Base-by-base conservation (phyloP, 495 filamentous ascomycete genomes). In the Xanthoparmelia taractica region DNA sequence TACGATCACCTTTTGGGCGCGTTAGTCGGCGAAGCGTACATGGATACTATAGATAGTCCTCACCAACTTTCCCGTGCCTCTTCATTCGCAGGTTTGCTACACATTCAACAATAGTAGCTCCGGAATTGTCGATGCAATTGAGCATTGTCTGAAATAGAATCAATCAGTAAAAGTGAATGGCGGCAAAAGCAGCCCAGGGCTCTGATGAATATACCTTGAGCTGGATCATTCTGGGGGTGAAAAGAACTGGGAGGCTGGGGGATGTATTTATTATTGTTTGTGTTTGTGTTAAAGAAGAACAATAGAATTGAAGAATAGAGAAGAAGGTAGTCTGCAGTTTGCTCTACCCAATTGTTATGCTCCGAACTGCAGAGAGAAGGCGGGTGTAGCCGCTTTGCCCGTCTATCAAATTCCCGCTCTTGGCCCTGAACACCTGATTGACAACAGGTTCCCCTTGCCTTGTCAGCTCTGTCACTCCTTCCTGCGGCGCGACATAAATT, bases 51-150 rank as follows among this genome's bases (percentile, higher is more conserved):
- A 4, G 15, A 45, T 17, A 12, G 18, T 40, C 72, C 84, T 68
- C 82, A 97, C 95, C 95, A 72, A 99, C 90, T 61, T 86, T 90
- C 56, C 94, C 95, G 65, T 87, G 81, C 62, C 87, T 80, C 78
- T 96, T 96, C 83, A 93, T 93, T 73, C 88, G 89, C 68, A 97
- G 75, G 55, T 97, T 89, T 72, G 90, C 85, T 71, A 89, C 88
- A 78, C 95, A 99, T 77, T 99, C 95, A 78, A 97, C 95, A 68
- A 99, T 77, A 64, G 95, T 92, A 70, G 95, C 95, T 72, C 95
- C 95, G 57, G 95, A 97, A 82, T 99, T 99, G 87, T 99, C 95
- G 85, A 99, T 97, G 85, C 95, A 97, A 74, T 91, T 97, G 66
- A 97, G 82, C 87, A 99, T 89, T 76, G 92, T 90, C 95, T 99